Base-by-base conservation (phyloP, 2,329 filamentous ascomycete species). In the Epichloe elymi region DNA sequence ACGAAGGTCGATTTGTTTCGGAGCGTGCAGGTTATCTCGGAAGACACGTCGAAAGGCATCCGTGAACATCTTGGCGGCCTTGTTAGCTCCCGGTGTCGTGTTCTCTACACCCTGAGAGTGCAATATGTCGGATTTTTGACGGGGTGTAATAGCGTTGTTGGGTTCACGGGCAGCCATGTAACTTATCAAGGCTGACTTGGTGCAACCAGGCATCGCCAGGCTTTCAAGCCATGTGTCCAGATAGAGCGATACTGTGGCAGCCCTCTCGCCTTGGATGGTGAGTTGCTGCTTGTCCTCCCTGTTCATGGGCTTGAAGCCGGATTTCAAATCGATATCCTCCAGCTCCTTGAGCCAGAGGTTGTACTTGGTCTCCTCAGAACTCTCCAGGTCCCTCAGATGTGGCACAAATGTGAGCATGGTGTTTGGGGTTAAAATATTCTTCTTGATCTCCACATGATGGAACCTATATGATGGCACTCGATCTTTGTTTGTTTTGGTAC, bases 401-500 rank as follows among this genome's bases (percentile, higher is more conserved):
- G 78, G 78, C 14, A 80, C 75, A 59, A 79, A 81, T 35, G 74
- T 79, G 49, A 80, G 67, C 68, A 78, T 76, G 1, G 77, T 79
- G 58, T 80, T 79, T 3, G 77, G 76, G 0, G 78, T 78, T 33
- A 80, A 67, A 37, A 81, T 73, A 51, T 80, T 81, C 59, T 76
- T 79, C 59, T 68, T 70, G 48, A 81, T 78, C 58, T 79, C 74
- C 38, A 80, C 74, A 53, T 80, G 76, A 56, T 81, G 78, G 55
- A 79, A 80, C 33, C 74, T 68, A 58, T 81, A 82, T 26, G 66
- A 65, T n/a, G 78, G 78, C 8, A 79, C 77, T n/a, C 71, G 67
- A 19, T 73, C 68, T 55, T 69, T 71, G 51, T 73, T 67, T 2
- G 75, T 74, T 56, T 73, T 73, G 55, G 78, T 70, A 56, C 70